Percentiles rank a stretch among this genome's conserved stretches.
Conservation (phyloP, 805 yeast species). For the Schwanniomyces occidentalis region DNA sequence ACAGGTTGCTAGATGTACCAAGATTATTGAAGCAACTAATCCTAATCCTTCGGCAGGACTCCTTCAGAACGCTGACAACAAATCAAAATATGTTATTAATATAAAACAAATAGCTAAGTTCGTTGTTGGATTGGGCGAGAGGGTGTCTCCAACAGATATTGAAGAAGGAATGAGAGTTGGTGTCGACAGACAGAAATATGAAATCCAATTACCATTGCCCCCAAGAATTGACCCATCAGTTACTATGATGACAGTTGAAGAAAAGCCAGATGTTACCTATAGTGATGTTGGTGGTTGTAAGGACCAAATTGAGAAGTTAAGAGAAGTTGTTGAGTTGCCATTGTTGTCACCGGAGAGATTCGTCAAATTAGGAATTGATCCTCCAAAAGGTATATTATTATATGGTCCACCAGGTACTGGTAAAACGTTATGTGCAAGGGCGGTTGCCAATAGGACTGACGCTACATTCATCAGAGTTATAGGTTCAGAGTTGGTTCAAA, state of each 20-base stretch:
- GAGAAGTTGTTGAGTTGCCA: conserved; percentile 96
- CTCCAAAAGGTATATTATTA: conserved; percentile 94
- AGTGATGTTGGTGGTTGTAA: conserved; percentile 98
- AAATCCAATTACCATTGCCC: conserved; percentile 95
- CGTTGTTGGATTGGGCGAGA: conserved; percentile 94
- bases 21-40: conserved; percentile 72
- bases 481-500: conserved; percentile 97
- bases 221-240: conserved; percentile 98
- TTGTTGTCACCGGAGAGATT: conserved; percentile 93
- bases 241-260: conserved; percentile 99
- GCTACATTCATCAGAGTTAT: conserved; percentile 98
- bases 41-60: conserved; percentile 34
- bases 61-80: conserved; percentile 69
- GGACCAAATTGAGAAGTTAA: conserved; percentile 93
- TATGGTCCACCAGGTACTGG: conserved; percentile 99
- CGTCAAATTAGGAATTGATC: conserved; percentile 95
- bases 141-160: conserved; percentile 97
- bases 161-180: conserved; percentile 99
- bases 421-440: conserved; percentile 96
- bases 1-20: conserved; percentile 98
- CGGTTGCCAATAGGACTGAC: conserved; percentile 98
- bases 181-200: conserved; percentile 95
- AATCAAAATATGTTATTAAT: conserved; percentile 90
- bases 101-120: conserved; percentile 98
- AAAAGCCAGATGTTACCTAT: conserved; percentile 98